Conservation (phyloP, 2,329 filamentous ascomycete genomes). For the Pyricularia pennisetigena region DNA sequence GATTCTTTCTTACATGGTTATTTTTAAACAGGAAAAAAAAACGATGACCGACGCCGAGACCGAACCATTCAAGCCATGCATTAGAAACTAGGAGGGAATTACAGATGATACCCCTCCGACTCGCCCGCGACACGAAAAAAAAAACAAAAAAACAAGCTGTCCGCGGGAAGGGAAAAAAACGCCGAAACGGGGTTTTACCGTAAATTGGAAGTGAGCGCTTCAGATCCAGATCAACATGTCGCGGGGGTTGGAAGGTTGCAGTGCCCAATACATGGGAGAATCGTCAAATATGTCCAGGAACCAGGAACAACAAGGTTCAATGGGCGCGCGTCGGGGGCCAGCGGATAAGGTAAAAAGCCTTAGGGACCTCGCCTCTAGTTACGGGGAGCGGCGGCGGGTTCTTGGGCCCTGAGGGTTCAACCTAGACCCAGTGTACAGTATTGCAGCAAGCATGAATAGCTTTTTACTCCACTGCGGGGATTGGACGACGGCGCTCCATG, state of each 20-base stretch:
- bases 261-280: neutral
- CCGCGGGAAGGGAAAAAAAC: neutral
- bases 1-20: neutral
- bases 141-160: neutral
- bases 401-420: too few species aligned
- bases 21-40: neutral
- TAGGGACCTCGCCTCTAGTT: neutral
- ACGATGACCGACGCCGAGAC: neutral
- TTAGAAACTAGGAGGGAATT: too few species aligned
- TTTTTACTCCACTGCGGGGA: neutral
- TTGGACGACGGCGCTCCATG: neutral
- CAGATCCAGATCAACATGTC: neutral
- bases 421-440: too few species aligned
- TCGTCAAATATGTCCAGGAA: neutral
- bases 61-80: neutral
- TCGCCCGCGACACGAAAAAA: neutral
- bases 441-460: neutral
- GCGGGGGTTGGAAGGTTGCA: neutral
- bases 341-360: neutral
- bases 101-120: neutral
- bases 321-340: neutral
- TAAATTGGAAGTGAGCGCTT: neutral
- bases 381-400: neutral
- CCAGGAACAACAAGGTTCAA: neutral
- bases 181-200: neutral